Percentiles rank a stretch among this genome's conserved stretches.
Evolutionary conservation across 176 grass and related monocot species (phyloP).

Genomic region (Alopecurus myosuroides): DNA sequence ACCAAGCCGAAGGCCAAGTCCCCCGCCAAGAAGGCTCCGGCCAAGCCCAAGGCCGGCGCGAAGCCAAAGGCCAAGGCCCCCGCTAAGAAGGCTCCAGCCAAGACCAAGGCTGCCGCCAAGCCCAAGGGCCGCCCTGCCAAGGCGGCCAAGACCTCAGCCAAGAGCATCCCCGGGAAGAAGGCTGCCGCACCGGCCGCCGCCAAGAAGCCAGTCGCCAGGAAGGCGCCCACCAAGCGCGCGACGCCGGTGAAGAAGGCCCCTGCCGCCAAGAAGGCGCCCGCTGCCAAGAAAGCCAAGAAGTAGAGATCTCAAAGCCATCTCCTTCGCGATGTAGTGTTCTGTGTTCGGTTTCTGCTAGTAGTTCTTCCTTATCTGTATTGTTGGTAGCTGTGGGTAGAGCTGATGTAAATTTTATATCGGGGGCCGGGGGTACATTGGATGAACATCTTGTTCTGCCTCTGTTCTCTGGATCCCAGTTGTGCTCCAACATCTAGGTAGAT

Average conservation of each 20-base stretch:
- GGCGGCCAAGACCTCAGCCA: constrained; percentile 49
- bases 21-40: background rate
- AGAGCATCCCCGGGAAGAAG: constrained; percentile 37
- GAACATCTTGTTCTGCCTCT: background rate
- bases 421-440: background rate
- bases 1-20: constrained; percentile 13
- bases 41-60: background rate
- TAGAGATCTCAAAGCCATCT: constrained; percentile 9
- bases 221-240: background rate
- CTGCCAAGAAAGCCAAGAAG: constrained; percentile 62
- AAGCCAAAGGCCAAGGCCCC: background rate
- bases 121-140: constrained; percentile 27
- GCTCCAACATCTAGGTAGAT: no score
- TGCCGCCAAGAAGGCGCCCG: background rate
- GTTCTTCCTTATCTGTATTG: background rate
- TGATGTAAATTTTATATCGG: constrained; percentile 55
- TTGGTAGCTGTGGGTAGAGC: background rate
- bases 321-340: background rate
- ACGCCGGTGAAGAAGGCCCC: constrained; percentile 9
- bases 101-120: background rate
- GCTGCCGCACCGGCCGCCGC: background rate
- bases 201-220: constrained; percentile 27
- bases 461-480: background rate
- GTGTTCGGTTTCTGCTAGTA: background rate
- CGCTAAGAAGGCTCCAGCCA: background rate